Conservation (phyloP, 2,329 filamentous ascomycete species). For the Ascochyta pisi region DNA sequence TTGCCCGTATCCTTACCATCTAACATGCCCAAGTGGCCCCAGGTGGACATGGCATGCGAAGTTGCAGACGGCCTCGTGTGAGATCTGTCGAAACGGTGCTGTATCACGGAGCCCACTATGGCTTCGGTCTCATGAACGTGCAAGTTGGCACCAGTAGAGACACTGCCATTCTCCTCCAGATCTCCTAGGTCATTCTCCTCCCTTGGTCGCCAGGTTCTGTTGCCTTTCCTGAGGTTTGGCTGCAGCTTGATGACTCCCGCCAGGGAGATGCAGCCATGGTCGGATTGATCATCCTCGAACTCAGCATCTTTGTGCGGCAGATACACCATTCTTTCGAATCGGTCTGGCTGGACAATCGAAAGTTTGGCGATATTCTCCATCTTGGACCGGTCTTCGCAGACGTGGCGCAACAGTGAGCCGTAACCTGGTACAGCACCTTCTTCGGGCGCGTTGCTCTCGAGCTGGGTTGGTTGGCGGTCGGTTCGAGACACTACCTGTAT, state of each 20-base stretch:
- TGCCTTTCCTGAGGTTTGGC: constrained; percentile 25
- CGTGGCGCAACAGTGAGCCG: constrained; percentile 22
- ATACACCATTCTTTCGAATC: constrained; percentile 40
- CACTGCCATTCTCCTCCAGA: neutral
- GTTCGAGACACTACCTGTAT: constrained; percentile 31
- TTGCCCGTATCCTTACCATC: neutral
- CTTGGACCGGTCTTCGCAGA: neutral
- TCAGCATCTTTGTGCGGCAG: constrained; percentile 25
- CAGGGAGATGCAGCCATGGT: constrained; percentile 25
- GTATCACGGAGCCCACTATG: too few relatives aligned
- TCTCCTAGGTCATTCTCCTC: constrained; percentile 27
- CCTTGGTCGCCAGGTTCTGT: constrained; percentile 35
- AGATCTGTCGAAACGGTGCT: neutral
- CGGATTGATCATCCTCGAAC: constrained; percentile 16
- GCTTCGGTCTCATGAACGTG: neutral
- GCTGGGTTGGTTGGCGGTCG: neutral
- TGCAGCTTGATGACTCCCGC: constrained; percentile 33
- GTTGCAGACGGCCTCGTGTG: neutral
- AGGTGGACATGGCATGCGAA: neutral
- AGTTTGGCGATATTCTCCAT: neutral
- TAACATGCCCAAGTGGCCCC: neutral
- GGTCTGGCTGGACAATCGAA: neutral
- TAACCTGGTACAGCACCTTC: constrained; percentile 21
- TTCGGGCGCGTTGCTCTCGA: neutral
- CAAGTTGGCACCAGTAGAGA: constrained; percentile 3